Evolutionary conservation across 1,284 basidiomycete genomes (phyloP).

Genomic region (Phellopilus nigrolimitatus): DNA sequence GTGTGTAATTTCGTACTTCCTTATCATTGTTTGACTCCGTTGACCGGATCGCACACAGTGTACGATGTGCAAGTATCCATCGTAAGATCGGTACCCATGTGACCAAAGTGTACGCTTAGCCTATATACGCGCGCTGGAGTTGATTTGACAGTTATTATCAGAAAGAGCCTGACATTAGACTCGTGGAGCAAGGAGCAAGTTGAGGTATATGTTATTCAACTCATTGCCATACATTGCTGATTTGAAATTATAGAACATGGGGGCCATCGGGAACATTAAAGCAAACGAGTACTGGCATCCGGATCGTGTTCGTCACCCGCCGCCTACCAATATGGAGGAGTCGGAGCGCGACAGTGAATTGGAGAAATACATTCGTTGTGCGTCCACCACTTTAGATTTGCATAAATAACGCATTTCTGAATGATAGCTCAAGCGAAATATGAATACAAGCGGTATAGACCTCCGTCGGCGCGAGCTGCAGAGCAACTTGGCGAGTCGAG

Average conservation of each 20-base stretch:
- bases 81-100: constrained; percentile 86
- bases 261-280: constrained; percentile 68
- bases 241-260: constrained; percentile 60
- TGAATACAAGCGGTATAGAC: constrained; percentile 58
- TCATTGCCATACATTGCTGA: constrained; percentile 61
- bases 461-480: constrained; percentile 25
- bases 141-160: constrained; percentile 31
- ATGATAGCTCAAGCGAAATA: constrained; percentile 67
- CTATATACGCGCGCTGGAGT: constrained; percentile 1
- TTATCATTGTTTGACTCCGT: constrained; percentile 38
- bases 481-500: constrained; percentile 17
- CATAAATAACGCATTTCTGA: constrained; percentile 28
- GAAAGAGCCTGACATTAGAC: constrained; percentile 81
- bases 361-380: constrained; percentile 78
- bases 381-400: constrained; percentile 26
- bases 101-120: constrained; percentile 68
- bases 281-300: constrained; percentile 75
- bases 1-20: constrained; percentile 36
- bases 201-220: constrained; percentile 46
- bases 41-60: constrained; percentile 37
- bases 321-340: constrained; percentile 75
- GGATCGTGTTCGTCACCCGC: constrained; percentile 69
- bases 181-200: constrained; percentile 84
- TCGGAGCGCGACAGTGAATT: constrained; percentile 78
- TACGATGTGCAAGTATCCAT: constrained; percentile 82